Evolutionary conservation across 768 basidiomycete species (phyloP), one percentile per base, ranked within the genome.

Genomic region (Mycena galopus): DNA sequence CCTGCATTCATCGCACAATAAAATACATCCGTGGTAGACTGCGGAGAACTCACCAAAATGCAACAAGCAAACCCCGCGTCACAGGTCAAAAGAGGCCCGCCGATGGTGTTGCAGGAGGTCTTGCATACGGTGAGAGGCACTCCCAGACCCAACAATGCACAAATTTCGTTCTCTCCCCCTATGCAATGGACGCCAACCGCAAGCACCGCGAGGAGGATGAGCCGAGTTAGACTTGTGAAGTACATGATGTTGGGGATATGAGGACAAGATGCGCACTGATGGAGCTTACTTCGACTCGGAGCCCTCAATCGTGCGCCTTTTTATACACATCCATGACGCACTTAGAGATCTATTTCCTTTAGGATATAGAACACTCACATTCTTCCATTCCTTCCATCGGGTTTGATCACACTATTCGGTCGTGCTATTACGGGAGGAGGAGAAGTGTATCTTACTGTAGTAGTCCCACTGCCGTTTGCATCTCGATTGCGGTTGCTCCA

Each of bases 401-500:
- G 51, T 53, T 53, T 53, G 51, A 53, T 53, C 51, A 53, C 51
- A 53, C 51, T 53, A 53, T 53, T 53, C 51, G 51, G 51, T 27
- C 51, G 51, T 53, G 51, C 51, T 53, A 53, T 29, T 53, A 53
- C 25, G 51, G 51, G 51, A 53, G 51, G 10, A 53, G 51, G 51
- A 53, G 51, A 6, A 27, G 51, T 27, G 29, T 53, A 53, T 53
- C 51, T 53, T 53, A 53, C 51, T 53, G 51, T 14, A 25, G 25
- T 53, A 12, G 25, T 29, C 23, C 25, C 14, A 53, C n/a, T n/a
- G n/a, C n/a, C n/a, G n/a, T n/a, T n/a, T n/a, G n/a, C n/a, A n/a
- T n/a, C n/a, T n/a, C n/a, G n/a, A n/a, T n/a, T n/a, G n/a, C n/a
- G n/a, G n/a, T n/a, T n/a, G n/a, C n/a, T n/a, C n/a, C n/a, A n/a